Base-by-base conservation (phyloP, 1,139 yeast species). In the Kluyveromyces sp. region DNA sequence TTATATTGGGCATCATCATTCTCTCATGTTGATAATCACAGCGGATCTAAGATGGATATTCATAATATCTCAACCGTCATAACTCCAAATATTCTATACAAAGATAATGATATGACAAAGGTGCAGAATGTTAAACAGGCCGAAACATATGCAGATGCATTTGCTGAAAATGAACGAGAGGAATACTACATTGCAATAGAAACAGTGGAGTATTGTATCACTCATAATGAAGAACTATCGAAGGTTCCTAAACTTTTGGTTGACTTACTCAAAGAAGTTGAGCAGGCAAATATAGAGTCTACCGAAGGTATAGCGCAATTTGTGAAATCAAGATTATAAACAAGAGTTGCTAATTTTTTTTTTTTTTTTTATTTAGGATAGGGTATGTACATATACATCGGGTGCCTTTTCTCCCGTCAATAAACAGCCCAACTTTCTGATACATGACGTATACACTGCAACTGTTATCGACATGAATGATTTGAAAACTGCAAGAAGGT, bases 1-100 rank as follows among this genome's bases (percentile, higher is more conserved):
- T 78, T 94, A 64, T 83, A 83, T 64, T 92, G 98, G 97, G 95
- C 90, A 2, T 90, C 97, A 0, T 87, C 97, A 4, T 94, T 94
- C 68, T 86, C 97, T 1, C 92, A 87, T 56, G 78, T 85, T 51
- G 94, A 84, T 58, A 88, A 84, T 57, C 87, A 83, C 55, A 78
- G 78, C 28, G 98, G 98, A 0, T 89, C 97, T 5, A 92, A 90
- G 68, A 94, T 94, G 99, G 97, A 92, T 63, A 78, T 85, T 34
- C 96, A 90, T 62, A 94, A 94, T 63, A 73, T 94, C 51, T 96
- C 98, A 1, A 92, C 98, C 0, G 99, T 94, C 4, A 76, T 94
- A 45, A 86, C 97, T 0, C 99, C 99, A 1, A 94, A 92, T 58
- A 81, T 94, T 41, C 71, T 94, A 37, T 83, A 83, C 55, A 42